Evolutionary conservation across 2,329 filamentous ascomycete species (phyloP).

Genomic region (Ceratocystis cubensis): DNA sequence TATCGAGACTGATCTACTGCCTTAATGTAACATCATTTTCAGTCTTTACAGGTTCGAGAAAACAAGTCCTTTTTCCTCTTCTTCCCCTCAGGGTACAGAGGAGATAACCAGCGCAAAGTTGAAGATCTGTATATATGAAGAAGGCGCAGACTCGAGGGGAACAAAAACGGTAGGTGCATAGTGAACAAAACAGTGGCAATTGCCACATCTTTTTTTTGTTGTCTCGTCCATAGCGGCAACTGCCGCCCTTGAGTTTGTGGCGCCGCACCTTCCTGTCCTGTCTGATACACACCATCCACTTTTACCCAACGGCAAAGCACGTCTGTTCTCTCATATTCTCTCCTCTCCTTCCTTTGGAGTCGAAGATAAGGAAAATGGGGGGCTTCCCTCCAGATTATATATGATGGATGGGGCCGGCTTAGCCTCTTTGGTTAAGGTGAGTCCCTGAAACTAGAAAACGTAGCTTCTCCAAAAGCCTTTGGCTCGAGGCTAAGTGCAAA

Average conservation of each 20-base stretch:
- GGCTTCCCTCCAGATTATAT: not conserved
- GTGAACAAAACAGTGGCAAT: not conserved
- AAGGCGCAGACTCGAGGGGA: not conserved
- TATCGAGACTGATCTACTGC: not conserved
- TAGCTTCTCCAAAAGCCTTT: conserved; percentile 1
- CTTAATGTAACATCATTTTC: not conserved
- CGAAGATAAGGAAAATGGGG: not conserved
- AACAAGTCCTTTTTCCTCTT: not conserved
- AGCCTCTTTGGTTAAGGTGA: not conserved
- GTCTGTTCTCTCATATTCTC: not conserved
- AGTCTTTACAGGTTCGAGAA: not conserved
- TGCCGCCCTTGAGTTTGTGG: not conserved
- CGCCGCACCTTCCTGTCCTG: not conserved
- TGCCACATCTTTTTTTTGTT: not conserved
- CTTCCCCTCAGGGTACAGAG: not conserved
- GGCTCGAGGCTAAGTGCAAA: not conserved
- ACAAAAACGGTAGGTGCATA: not conserved
- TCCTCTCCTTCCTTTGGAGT: not conserved
- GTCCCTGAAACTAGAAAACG: not conserved
- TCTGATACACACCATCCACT: not conserved
- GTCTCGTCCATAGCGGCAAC: not conserved
- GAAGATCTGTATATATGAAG: not conserved
- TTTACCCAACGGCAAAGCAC: not conserved
- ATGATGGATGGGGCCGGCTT: no score
- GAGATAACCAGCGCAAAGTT: not conserved